Evolutionary conservation across 2,329 filamentous ascomycete species (phyloP), one percentile per base, ranked within the genome.

Genomic region (Nothophoma quercina): DNA sequence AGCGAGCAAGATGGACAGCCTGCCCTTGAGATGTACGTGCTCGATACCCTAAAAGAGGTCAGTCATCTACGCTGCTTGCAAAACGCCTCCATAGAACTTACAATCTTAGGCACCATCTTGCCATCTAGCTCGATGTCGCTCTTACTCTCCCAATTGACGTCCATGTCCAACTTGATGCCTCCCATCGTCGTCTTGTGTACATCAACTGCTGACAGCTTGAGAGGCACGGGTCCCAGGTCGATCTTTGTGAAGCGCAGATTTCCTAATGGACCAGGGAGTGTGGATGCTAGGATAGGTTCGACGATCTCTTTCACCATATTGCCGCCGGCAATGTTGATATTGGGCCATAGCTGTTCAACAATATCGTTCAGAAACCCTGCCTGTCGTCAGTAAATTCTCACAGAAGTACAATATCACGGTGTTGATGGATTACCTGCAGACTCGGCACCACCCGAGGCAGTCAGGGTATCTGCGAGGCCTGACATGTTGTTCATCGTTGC

Each of bases 81-180:
- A 41, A 66, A 7, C 6, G n/a, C 9, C n/a, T n/a, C 7, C 1
- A n/a, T 15, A 3, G 2, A 13, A 15, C 43, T 44, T 65, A 78
- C 77, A 56, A 80, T 67, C 54, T 78, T 77, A 30, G 79, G 77
- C 13, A 79, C 68, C 72, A 77, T 74, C 26, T 69, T 74, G 0
- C 71, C 78, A 30, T 80, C 75, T 13, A 81, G 63, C 54, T 81
- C 77, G 45, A 81, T 79, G 41, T 81, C 78, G 36, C 76, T 76
- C 19, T 74, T 61, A 9, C 79, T 75, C 25, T 80, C 75, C 79
- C 79, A 81, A 13, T 65, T 64, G 2, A 81, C 62, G 50, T 81
- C 72, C 72, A 81, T 74, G 36, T 81, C 79, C 3, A 81, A 70
- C 66, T 79, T 80, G 63, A 81, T 80, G 12, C 78, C 78, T 2